Conservation (phyloP, 257 asterid genomes). For the Solanum ossicruentum region DNA sequence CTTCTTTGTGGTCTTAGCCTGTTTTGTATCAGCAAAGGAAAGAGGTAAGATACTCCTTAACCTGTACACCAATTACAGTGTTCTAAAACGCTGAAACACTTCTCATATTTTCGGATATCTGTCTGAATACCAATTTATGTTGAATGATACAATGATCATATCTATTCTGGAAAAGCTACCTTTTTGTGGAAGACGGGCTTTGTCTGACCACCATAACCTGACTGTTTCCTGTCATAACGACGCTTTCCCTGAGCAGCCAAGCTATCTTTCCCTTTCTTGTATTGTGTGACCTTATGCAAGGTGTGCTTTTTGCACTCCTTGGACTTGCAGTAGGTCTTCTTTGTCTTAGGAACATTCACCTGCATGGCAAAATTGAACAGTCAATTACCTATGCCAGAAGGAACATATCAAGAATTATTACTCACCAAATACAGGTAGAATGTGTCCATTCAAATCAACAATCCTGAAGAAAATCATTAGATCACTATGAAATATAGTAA, state of each 20-base stretch:
- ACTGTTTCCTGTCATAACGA: not conserved
- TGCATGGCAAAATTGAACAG: not conserved
- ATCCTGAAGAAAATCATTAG: not conserved
- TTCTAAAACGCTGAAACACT: not conserved
- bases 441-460: not conserved
- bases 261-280: not conserved
- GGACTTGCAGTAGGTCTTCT: slow-evolving; percentile 2
- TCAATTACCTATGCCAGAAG: not conserved
- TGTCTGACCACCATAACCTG: slow-evolving; percentile 3
- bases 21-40: not conserved
- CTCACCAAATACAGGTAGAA: not conserved
- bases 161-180: not conserved
- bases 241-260: slow-evolving; percentile 5
- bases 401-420: not conserved
- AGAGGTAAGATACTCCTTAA: not conserved
- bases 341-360: slow-evolving; percentile 1
- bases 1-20: not conserved
- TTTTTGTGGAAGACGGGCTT: slow-evolving; percentile 1
- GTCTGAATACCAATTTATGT: not conserved
- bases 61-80: not conserved
- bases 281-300: not conserved
- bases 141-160: not conserved
- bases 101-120: not conserved
- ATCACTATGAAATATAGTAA: not conserved
- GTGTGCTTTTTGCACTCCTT: slow-evolving; percentile 1